These are phyloP conservation scores for Grigorovia transvaalensis DNA, from an alignment of 805 yeast genomes.

Conservation along the genomic window DNA sequence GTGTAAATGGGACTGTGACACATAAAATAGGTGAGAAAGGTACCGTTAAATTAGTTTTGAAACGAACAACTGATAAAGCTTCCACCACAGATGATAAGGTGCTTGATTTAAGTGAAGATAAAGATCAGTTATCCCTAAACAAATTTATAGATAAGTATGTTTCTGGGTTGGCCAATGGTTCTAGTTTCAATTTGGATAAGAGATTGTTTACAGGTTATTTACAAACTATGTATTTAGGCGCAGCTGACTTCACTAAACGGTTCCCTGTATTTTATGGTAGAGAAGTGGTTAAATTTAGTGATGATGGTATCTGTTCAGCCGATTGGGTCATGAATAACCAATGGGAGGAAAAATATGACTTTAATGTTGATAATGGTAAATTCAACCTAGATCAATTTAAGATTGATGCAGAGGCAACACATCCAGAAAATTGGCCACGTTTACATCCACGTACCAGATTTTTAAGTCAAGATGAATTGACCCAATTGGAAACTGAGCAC, in stretches of 20 bases:
- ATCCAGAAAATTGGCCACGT: conserved; percentile 45
- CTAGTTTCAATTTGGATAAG: conserved; percentile 52
- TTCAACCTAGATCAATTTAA: conserved; percentile 23
- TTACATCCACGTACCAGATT: conserved; percentile 64
- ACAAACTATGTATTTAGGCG: conserved; percentile 64
- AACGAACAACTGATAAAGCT: conserved; percentile 5
- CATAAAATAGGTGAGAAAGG: conserved; percentile 19
- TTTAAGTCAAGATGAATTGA: conserved; percentile 37
- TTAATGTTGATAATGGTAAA: conserved; percentile 6
- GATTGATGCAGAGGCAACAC: conserved; percentile 31
- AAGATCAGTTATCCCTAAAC: conserved; percentile 4
- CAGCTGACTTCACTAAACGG: conserved; percentile 39
- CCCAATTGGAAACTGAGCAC: conserved; percentile 18
- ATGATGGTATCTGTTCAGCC: conserved; percentile 63
- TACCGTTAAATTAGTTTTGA: conserved; percentile 14
- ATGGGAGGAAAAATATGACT: conserved; percentile 18
- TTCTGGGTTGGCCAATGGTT: conserved; percentile 38
- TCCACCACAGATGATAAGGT: background rate
- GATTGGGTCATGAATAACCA: conserved; percentile 45
- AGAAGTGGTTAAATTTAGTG: conserved; percentile 44
- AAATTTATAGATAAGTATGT: conserved; percentile 24
- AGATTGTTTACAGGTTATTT: conserved; percentile 58
- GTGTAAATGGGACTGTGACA: conserved; percentile 26
- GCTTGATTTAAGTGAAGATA: conserved; percentile 5
- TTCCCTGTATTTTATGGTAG: conserved; percentile 68